These are phyloP conservation scores for Meyerozyma guilliermondii DNA, from an alignment of 1,139 yeast species.

Conservation along the genomic window DNA sequence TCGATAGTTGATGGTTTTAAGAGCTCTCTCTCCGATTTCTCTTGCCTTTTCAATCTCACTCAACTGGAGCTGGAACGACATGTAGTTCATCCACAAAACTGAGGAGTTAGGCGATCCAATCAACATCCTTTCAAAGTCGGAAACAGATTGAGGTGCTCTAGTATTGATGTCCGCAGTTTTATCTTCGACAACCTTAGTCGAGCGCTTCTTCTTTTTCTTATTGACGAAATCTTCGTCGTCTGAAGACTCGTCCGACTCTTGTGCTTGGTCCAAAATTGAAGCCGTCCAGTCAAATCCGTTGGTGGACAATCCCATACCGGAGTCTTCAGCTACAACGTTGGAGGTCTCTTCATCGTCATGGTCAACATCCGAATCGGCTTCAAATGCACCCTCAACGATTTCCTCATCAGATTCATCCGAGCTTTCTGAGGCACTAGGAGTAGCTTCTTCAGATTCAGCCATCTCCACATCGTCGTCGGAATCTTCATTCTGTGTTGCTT, in stretches of 20 bases:
- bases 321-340: conserved; percentile 9
- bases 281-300: conserved; percentile 95
- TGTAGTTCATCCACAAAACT: conserved; percentile 93
- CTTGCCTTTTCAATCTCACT: conserved; percentile 94
- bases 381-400: conserved; percentile 18
- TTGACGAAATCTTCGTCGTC: conserved; percentile 55
- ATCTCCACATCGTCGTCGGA: conserved; percentile 24
- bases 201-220: conserved; percentile 41
- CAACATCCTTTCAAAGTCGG: conserved; percentile 86
- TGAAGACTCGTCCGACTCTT: conserved; percentile 46
- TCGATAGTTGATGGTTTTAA: conserved; percentile 82
- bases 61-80: conserved; percentile 94
- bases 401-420: conserved; percentile 22
- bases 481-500: conserved; percentile 27
- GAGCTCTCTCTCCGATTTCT: conserved; percentile 87
- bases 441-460: conserved; percentile 20
- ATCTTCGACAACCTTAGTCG: conserved; percentile 55
- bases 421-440: conserved; percentile 13
- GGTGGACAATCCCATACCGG: conserved; percentile 60
- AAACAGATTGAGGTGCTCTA: conserved; percentile 83
- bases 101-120: conserved; percentile 94
- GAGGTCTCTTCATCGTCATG: conserved; percentile 15
- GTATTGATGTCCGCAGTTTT: conserved; percentile 79
- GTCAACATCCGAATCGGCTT: conserved; percentile 18
- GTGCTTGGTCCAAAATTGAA: conserved; percentile 75